phyloP scores from a whole-genome alignment of 2,329 filamentous ascomycete species.

The Geosmithia putterillii region DNA sequence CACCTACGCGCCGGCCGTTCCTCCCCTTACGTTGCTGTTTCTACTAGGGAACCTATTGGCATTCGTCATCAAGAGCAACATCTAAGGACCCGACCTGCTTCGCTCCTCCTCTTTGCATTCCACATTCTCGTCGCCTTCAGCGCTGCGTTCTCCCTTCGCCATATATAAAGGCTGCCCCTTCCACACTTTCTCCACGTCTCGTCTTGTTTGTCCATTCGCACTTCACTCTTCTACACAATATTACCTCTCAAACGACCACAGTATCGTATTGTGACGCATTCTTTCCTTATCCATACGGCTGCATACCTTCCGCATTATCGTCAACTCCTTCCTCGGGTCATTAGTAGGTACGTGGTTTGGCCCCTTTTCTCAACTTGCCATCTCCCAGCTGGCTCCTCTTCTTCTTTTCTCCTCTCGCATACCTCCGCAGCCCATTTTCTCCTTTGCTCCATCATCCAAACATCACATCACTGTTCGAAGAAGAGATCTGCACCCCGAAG shows the following conservation, averaged over 20 bases:
- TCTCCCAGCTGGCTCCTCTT: slow-evolving; percentile 7
- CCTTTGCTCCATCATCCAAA: slow-evolving; percentile 20
- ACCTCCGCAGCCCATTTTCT: not conserved
- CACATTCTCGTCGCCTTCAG: not conserved
- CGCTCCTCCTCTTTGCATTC: not conserved
- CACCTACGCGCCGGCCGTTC: not conserved
- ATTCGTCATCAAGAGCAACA: not conserved
- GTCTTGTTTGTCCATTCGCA: too few relatives aligned
- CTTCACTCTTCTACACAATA: too few relatives aligned
- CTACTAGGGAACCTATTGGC: not conserved
- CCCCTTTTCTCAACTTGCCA: too few relatives aligned
- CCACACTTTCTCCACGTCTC: not conserved
- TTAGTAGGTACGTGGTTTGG: too few relatives aligned
- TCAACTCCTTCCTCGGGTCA: too few relatives aligned
- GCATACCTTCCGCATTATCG: too few relatives aligned
- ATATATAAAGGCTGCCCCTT: not conserved
- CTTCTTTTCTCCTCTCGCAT: slow-evolving; percentile 8
- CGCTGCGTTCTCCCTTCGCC: not conserved
- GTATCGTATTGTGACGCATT: too few relatives aligned
- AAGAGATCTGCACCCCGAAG: slow-evolving; percentile 12
- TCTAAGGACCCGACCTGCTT: not conserved
- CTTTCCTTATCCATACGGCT: too few relatives aligned
- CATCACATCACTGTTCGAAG: slow-evolving; percentile 24
- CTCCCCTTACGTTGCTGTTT: not conserved
- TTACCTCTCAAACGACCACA: too few relatives aligned